Conservation (phyloP, 2,329 filamentous ascomycete genomes). For the Pseudogymnoascus verrucosus region DNA sequence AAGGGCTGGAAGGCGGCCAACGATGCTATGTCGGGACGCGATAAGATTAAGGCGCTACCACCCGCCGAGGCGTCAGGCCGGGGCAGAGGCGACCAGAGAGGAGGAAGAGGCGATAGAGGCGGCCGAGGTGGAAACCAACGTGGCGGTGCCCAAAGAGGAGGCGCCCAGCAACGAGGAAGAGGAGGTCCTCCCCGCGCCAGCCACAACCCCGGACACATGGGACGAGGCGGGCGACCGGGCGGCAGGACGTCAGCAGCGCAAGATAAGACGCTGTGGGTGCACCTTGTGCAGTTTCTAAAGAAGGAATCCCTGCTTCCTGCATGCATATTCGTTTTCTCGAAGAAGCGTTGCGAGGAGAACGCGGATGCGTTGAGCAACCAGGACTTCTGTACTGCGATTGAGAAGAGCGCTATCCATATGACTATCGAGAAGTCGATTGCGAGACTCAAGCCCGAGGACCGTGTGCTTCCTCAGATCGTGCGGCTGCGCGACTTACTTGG, state of each 20-base stretch:
- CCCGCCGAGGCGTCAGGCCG: conserved; percentile 28
- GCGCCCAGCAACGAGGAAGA: conserved; percentile 48
- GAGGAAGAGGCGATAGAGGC: conserved; percentile 43
- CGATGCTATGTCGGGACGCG: conserved; percentile 68
- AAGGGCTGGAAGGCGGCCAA: conserved; percentile 94
- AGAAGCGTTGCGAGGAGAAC: conserved; percentile 95
- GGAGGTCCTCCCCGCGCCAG: conserved; percentile 38
- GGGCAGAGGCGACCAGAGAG: conserved; percentile 45
- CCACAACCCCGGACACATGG: conserved; percentile 74
- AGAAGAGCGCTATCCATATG: conserved; percentile 97
- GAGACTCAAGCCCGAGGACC: conserved; percentile 81
- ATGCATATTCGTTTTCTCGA: conserved; percentile 98
- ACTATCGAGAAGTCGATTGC: conserved; percentile 93
- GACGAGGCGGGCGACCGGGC: conserved; percentile 74
- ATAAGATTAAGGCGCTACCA: conserved; percentile 56
- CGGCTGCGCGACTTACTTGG: conserved; percentile 76
- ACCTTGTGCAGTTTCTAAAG: conserved; percentile 82
- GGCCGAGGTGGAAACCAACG: conserved; percentile 42
- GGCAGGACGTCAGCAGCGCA: conserved; percentile 85
- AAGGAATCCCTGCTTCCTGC: conserved; percentile 82
- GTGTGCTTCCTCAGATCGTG: conserved; percentile 84
- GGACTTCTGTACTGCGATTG: conserved; percentile 84
- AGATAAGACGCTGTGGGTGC: conserved; percentile 94
- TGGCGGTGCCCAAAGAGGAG: conserved; percentile 49
- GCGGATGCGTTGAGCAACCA: conserved; percentile 91